phyloP scores from a whole-genome alignment of 2,329 filamentous ascomycete genomes.

The Daldinia sp. region DNA sequence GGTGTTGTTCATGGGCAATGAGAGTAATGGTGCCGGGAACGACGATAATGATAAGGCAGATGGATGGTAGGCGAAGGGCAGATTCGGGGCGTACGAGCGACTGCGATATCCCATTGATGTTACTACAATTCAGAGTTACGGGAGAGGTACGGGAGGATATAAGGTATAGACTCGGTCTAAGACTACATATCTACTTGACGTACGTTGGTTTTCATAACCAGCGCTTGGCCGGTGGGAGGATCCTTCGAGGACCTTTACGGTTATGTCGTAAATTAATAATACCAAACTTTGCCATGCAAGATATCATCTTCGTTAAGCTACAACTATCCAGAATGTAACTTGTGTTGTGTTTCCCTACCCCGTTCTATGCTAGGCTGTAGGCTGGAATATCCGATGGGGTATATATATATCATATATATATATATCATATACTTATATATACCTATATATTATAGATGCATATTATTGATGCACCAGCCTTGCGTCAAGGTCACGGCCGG shows the following conservation, averaged over 20 bases:
- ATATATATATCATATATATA: no score
- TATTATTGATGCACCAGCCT: neutral
- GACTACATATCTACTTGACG: slow-evolving; percentile 7
- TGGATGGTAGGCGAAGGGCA: slow-evolving; percentile 1
- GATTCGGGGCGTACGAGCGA: neutral
- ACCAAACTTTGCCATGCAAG: slow-evolving; percentile 7
- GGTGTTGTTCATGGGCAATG: neutral
- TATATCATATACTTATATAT: no score
- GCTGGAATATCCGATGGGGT: neutral
- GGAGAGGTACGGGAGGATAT: slow-evolving; percentile 2
- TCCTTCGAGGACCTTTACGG: neutral
- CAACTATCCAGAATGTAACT: neutral
- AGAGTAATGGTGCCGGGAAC: slow-evolving; percentile 12
- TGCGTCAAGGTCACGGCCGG: neutral
- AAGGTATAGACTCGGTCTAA: slow-evolving; percentile 12
- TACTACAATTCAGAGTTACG: slow-evolving; percentile 16
- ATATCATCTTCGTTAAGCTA: slow-evolving; percentile 1
- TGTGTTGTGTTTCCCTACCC: neutral
- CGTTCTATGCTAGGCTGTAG: neutral
- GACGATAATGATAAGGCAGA: slow-evolving; percentile 34
- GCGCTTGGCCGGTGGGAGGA: neutral
- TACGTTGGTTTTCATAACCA: neutral
- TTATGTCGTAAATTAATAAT: slow-evolving; percentile 18
- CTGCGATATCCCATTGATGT: slow-evolving; percentile 35
- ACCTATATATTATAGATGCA: neutral